These are phyloP conservation scores for Elongisporangium prolatum DNA, from an alignment of 352 stramenopile species.

Conservation along the genomic window DNA sequence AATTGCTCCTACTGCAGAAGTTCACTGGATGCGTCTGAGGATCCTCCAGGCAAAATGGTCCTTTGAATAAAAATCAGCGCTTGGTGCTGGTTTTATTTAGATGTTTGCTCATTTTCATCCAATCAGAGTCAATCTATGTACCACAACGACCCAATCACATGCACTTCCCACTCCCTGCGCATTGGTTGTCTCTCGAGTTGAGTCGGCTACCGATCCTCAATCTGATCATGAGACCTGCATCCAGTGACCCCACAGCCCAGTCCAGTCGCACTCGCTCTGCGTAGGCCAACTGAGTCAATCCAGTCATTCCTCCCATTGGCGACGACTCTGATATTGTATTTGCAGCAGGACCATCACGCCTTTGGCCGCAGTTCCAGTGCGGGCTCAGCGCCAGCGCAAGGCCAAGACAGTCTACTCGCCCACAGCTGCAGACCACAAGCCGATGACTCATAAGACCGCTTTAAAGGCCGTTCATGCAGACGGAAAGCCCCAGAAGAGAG, in stretches of 20 bases:
- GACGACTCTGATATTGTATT: background rate
- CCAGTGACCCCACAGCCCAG: background rate
- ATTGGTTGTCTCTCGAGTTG: background rate
- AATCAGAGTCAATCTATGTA: background rate
- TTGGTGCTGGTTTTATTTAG: background rate
- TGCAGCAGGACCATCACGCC: background rate
- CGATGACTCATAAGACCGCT: conserved; percentile 1
- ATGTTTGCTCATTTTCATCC: background rate
- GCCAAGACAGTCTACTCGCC: conserved; percentile 16
- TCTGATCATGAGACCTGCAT: background rate
- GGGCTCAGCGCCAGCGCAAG: conserved; percentile 6
- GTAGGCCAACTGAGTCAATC: background rate
- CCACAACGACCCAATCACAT: background rate
- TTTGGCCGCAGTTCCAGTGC: background rate
- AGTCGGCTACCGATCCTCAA: background rate
- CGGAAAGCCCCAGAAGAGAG: background rate
- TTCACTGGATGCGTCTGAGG: too few species aligned
- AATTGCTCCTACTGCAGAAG: too few species aligned
- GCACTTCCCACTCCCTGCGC: too few species aligned
- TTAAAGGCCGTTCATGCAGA: background rate
- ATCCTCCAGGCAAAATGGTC: too few species aligned
- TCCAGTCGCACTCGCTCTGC: background rate
- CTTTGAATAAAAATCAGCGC: background rate
- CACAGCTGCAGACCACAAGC: background rate
- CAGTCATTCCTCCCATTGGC: background rate